These are phyloP conservation scores for Ehretia macrophylla DNA, from an alignment of 257 asterid genomes.

Conservation along the genomic window DNA sequence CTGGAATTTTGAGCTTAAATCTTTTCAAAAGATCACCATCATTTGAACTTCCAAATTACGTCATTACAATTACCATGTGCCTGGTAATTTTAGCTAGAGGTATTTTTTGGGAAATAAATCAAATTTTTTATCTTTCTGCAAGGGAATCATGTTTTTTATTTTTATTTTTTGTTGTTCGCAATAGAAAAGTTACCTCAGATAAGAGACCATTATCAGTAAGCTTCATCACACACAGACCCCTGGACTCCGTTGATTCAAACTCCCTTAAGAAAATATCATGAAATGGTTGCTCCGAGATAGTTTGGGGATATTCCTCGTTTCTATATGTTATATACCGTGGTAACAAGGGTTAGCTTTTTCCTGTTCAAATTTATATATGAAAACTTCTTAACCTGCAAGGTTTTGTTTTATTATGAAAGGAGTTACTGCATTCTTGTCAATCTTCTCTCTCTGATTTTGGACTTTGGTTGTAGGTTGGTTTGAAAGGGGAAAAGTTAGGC, in stretches of 20 bases:
- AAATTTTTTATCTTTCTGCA: not conserved
- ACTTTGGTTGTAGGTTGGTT: slow-evolving; percentile 59
- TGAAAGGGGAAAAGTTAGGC: slow-evolving; percentile 70
- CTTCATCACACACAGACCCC: too few relatives aligned
- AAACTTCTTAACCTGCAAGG: not conserved
- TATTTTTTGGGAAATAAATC: too few relatives aligned
- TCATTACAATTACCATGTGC: not conserved
- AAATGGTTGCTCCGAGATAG: too few relatives aligned
- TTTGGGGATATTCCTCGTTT: too few relatives aligned
- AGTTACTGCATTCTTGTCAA: not conserved
- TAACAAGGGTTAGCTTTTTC: not conserved
- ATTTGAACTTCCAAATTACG: not conserved
- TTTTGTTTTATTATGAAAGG: not conserved
- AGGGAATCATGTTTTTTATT: too few relatives aligned
- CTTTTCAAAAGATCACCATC: not conserved
- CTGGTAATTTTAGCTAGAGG: not conserved
- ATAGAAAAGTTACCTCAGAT: not conserved
- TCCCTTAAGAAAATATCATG: not conserved
- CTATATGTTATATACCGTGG: not conserved
- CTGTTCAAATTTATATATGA: not conserved
- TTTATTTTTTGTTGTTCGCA: not conserved
- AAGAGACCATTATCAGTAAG: too few relatives aligned
- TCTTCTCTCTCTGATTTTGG: slow-evolving; percentile 8
- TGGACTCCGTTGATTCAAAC: not conserved
- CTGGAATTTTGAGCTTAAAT: not conserved